Evolutionary conservation across 2,329 filamentous ascomycete species (phyloP).

Genomic region (Alternaria arborescens): DNA sequence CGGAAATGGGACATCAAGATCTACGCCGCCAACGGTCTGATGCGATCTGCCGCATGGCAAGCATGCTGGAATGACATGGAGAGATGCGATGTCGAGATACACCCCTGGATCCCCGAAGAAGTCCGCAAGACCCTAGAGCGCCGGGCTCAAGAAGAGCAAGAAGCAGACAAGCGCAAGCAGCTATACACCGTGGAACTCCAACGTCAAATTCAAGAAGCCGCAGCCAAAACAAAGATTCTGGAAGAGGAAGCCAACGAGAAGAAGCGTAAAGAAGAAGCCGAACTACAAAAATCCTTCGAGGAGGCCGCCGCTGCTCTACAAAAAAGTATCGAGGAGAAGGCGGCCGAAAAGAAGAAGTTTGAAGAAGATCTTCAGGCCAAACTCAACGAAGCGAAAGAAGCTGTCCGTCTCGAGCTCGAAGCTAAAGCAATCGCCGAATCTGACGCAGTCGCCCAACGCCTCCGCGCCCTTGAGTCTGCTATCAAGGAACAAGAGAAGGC

Average conservation of each 20-base stretch:
- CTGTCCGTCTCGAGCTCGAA: constrained; percentile 43
- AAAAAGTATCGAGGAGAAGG: constrained; percentile 39
- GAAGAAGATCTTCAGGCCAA: constrained; percentile 39
- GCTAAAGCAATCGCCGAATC: constrained; percentile 41
- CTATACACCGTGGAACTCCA: constrained; percentile 44
- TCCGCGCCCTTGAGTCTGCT: constrained; percentile 40
- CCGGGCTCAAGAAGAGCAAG: constrained; percentile 55
- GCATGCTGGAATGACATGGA: constrained; percentile 99
- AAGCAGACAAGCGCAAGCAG: constrained; percentile 39
- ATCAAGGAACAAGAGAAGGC: constrained; percentile 32
- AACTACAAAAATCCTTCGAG: constrained; percentile 39
- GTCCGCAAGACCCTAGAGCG: constrained; percentile 68
- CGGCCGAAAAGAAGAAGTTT: constrained; percentile 37
- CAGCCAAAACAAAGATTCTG: constrained; percentile 35
- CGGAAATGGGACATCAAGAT: constrained; percentile 82
- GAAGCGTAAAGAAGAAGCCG: constrained; percentile 36
- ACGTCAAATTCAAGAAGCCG: constrained; percentile 45
- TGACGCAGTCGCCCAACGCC: constrained; percentile 38
- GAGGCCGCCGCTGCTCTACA: constrained; percentile 37
- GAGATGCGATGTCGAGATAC: constrained; percentile 92
- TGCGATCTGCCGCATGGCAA: constrained; percentile 89
- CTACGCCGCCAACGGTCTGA: constrained; percentile 93
- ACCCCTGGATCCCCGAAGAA: constrained; percentile 71
- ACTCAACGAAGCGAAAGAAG: constrained; percentile 45
- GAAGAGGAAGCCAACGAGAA: constrained; percentile 39